phyloP scores from a whole-genome alignment of 148 eudicot genomes.

The Diospyros kaki region DNA sequence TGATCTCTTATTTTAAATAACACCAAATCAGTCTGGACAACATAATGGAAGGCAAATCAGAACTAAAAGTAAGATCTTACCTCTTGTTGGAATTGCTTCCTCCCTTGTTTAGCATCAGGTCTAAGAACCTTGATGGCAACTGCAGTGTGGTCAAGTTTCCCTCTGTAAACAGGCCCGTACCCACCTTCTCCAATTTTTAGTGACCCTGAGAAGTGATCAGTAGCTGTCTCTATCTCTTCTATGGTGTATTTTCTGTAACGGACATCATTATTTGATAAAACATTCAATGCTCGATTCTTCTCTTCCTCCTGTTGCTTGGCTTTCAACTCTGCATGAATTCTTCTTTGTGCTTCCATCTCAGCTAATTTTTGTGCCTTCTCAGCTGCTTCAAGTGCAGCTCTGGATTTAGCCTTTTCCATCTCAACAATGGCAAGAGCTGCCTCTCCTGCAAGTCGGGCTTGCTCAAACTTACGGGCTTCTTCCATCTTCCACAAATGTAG shows the following conservation, averaged over 20 bases:
- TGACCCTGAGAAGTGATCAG: slow-evolving; percentile 40
- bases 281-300: slow-evolving; percentile 49
- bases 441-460: slow-evolving; percentile 53
- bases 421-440: slow-evolving; percentile 50
- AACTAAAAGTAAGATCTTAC: slow-evolving; percentile 12
- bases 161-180: slow-evolving; percentile 81
- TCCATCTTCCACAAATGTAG: slow-evolving; percentile 48
- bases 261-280: slow-evolving; percentile 41
- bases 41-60: background rate
- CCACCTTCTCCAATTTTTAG: slow-evolving; percentile 86
- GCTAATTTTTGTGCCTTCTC: slow-evolving; percentile 72
- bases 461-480: slow-evolving; percentile 42
- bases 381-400: slow-evolving; percentile 83
- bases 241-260: slow-evolving; percentile 69
- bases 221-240: slow-evolving; percentile 75
- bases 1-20: background rate
- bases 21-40: background rate
- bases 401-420: slow-evolving; percentile 66
- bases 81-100: slow-evolving; percentile 73
- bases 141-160: slow-evolving; percentile 72
- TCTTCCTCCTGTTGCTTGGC: slow-evolving; percentile 59
- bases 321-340: slow-evolving; percentile 56
- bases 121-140: slow-evolving; percentile 81
- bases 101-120: slow-evolving; percentile 81
- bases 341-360: slow-evolving; percentile 65